These are phyloP conservation scores for Usnea hakonensis DNA, from an alignment of 495 filamentous ascomycete genomes.

Conservation along the genomic window DNA sequence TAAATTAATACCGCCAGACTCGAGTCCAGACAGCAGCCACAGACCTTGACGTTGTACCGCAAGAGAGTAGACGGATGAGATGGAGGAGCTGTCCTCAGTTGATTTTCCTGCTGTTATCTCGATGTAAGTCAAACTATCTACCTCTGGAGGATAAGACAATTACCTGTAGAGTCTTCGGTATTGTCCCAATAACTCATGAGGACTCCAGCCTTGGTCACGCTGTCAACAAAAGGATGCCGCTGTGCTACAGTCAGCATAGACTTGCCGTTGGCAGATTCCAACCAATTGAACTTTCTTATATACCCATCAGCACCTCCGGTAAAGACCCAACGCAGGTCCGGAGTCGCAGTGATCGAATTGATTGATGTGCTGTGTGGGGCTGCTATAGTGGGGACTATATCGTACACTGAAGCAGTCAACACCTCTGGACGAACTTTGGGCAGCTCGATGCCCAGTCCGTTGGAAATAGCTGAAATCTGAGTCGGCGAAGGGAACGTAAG, in stretches of 20 bases:
- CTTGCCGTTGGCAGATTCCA: slow-evolving; percentile 90
- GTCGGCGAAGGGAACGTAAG: slow-evolving; percentile 32
- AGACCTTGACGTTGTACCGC: slow-evolving; percentile 83
- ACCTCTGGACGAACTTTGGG: slow-evolving; percentile 72
- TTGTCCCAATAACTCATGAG: slow-evolving; percentile 98
- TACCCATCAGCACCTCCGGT: slow-evolving; percentile 91
- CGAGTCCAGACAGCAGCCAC: slow-evolving; percentile 84
- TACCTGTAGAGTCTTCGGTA: slow-evolving; percentile 42
- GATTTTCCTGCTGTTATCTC: slow-evolving; percentile 24
- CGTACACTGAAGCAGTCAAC: slow-evolving; percentile 76
- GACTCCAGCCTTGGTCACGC: slow-evolving; percentile 87
- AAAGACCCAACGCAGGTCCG: slow-evolving; percentile 93
- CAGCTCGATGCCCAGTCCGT: slow-evolving; percentile 38
- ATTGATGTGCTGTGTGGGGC: slow-evolving; percentile 93
- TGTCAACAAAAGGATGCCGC: slow-evolving; percentile 94
- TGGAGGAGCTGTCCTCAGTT: slow-evolving; percentile 42
- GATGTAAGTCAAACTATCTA: slow-evolving; percentile 19
- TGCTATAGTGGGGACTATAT: slow-evolving; percentile 94
- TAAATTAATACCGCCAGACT: slow-evolving; percentile 86
- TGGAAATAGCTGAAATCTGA: slow-evolving; percentile 27
- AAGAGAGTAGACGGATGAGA: slow-evolving; percentile 89
- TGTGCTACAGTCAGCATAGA: slow-evolving; percentile 91
- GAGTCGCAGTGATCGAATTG: slow-evolving; percentile 84
- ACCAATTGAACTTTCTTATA: slow-evolving; percentile 91
- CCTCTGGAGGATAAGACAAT: slow-evolving; percentile 1